These are phyloP conservation scores for Metroxylon sagu DNA, from an alignment of 176 grass and related monocot species.

Conservation along the genomic window DNA sequence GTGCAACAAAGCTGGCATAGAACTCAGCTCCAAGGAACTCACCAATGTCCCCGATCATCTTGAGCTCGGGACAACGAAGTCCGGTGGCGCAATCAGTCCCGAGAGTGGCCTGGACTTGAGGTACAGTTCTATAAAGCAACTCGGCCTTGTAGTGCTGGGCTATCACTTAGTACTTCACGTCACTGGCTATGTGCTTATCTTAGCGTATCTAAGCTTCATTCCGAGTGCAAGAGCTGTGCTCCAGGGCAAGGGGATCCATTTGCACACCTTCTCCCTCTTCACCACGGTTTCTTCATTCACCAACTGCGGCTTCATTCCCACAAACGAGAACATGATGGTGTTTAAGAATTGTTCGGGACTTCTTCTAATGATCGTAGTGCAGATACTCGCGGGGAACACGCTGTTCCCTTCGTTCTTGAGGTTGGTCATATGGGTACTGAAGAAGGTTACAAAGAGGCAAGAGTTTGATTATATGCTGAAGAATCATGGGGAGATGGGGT, in stretches of 20 bases:
- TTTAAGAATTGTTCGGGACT: slow-evolving; percentile 54
- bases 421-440: slow-evolving; percentile 22
- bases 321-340: slow-evolving; percentile 59
- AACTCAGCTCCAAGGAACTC: too few relatives aligned
- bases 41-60: too few relatives aligned
- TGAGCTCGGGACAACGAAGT: too few relatives aligned
- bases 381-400: slow-evolving; percentile 62
- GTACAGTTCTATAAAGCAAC: slow-evolving; percentile 9
- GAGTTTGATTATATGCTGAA: slow-evolving; percentile 25
- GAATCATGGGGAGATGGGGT: slow-evolving; percentile 23
- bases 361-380: slow-evolving; percentile 41
- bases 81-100: too few relatives aligned
- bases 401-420: slow-evolving; percentile 54
- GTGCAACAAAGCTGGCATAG: neutral
- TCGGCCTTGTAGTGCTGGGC: slow-evolving; percentile 33
- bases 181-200: slow-evolving; percentile 30
- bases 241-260: slow-evolving; percentile 32
- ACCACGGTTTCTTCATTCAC: slow-evolving; percentile 56
- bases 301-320: slow-evolving; percentile 67
- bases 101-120: neutral
- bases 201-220: slow-evolving; percentile 37
- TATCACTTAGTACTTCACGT: slow-evolving; percentile 41
- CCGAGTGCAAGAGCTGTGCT: slow-evolving; percentile 29
- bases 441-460: slow-evolving; percentile 22
- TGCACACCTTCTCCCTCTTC: slow-evolving; percentile 53